Evolutionary conservation across 805 yeast genomes (phyloP), one percentile per base, ranked within the genome.

Genomic region (Candida germanica): DNA sequence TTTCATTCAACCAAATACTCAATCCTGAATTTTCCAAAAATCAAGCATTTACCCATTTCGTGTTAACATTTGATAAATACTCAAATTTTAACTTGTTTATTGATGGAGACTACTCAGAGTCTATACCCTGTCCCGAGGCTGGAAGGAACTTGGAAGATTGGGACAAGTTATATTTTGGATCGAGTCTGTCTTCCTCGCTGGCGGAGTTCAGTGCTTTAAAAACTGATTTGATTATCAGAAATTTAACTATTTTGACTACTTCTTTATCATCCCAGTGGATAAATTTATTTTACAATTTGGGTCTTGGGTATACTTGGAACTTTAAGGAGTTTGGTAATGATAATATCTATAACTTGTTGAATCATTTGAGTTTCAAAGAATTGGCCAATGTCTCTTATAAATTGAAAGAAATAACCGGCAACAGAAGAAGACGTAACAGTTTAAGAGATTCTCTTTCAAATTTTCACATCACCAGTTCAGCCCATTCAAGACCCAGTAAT

Each of bases 251-350:
- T 0, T 44, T 76, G 11, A 61, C 62, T 28, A 54, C 48, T 3
- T 44, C 56, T 2, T 58, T 67, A 21, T 53, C 71, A 0, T 53
- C 56, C 26, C 79, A 75, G 38, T 80, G 86, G 86, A 58, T 77
- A 1, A 51, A 61, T 17, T 43, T 75, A 3, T 58, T 79, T 0
- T 71, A 63, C 42, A 58, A 58, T 33, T 50, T 80, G 31, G 71
- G 71, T 0, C 35, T 59, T 14, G 80, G 76, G 0, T 71, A 65
- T 27, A 58, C 59, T n/a, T 79, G 80, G 65, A 59, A 71, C 11
- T 75, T 50, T 35, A 55, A 59, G 29, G 71, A 66, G 6, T 51
- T 58, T 26, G 40, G 59, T 4, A 49, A 47, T 6, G 61, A 58
- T 12, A 55, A 72, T 9, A 47, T 59, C n/a, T 66, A 52, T 36